Base-by-base conservation (phyloP, 164 flowering plant species). In the Dillenia suffruticosa region DNA sequence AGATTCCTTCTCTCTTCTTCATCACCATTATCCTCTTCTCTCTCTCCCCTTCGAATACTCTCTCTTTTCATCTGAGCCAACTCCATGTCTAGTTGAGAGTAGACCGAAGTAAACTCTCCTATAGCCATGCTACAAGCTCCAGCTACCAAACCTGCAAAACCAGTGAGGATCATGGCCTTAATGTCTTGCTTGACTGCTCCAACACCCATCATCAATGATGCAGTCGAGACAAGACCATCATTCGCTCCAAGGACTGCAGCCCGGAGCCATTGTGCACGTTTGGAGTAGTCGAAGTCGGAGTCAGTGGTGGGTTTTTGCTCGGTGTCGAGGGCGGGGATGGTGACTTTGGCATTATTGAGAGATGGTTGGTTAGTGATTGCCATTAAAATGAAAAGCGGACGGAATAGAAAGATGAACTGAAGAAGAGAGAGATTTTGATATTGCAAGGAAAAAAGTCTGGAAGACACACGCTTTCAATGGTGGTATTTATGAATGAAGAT, bases 61-160 rank as follows among this genome's bases (percentile, higher is more conserved):
- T 57, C 63, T 51, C 68, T 65, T 47, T 65, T 58, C 57, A 50
- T 43, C 22, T 65, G 68, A 17, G 68, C 68, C 46, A 44, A 24
- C 45, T 65, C 68, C 11, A 65, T 65, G 16, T 65, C 68, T 13
- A 58, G 44, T 44, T 64, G 68, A 9, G 68, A 56, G 61, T 57
- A 57, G 2, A 64, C 68, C 13, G 68, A 64, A 9, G 57, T 57
- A 52, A 65, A 65, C 51, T 65, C 68, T 10, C 68, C 68, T 5
- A 65, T 65, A 5, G 68, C 68, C 68, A 65, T 65, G 32, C 68
- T 65, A 22, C 68, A 65, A 58, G 68, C 68, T 10, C 68, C 68
- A 43, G 68, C 68, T 2, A 64, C 61, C 10, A 64, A 40, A 8
- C 68, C 68, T 6, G 68, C 68, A 44, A 58, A 65, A 10, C 68